Conservation (phyloP, 768 basidiomycete species). For the Favolaschia claudopus region DNA sequence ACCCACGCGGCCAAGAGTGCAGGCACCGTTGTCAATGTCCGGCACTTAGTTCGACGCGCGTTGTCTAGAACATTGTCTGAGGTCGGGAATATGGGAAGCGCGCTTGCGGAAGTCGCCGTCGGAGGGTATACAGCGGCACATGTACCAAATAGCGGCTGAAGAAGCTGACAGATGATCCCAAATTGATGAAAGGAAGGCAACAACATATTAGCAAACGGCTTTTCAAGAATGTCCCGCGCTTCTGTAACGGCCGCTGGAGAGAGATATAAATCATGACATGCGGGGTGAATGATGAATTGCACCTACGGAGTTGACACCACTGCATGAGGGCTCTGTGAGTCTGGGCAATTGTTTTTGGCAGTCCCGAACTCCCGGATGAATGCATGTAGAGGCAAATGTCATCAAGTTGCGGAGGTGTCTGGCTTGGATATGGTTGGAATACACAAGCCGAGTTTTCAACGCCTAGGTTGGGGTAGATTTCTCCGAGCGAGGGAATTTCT, state of each 20-base stretch:
- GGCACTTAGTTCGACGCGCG: constrained; percentile 20
- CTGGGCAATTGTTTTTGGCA: constrained; percentile 38
- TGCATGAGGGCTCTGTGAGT: constrained; percentile 26
- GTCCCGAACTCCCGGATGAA: constrained; percentile 43
- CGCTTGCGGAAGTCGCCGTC: constrained; percentile 11
- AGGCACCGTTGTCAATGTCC: constrained; percentile 27
- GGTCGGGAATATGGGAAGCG: constrained; percentile 30
- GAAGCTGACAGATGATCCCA: constrained; percentile 28
- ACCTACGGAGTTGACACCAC: constrained; percentile 33
- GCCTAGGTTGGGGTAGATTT: constrained; percentile 39
- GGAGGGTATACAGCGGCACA: constrained; percentile 37
- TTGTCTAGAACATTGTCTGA: constrained; percentile 30
- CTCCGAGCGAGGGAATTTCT: constrained; percentile 21
- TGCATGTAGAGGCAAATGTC: constrained; percentile 29
- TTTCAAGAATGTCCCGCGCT: neutral
- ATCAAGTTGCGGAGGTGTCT: neutral
- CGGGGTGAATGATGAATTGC: neutral
- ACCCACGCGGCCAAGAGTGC: constrained; percentile 35
- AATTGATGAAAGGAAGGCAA: constrained; percentile 33
- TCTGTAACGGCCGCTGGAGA: neutral
- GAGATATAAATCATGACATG: neutral
- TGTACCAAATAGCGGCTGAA: constrained; percentile 19
- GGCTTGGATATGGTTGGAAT: constrained; percentile 16
- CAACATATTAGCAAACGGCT: constrained; percentile 15
- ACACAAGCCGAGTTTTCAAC: constrained; percentile 19